phyloP scores from a whole-genome alignment of 176 grass and related monocot genomes.

The Rhynchospora breviuscula region DNA sequence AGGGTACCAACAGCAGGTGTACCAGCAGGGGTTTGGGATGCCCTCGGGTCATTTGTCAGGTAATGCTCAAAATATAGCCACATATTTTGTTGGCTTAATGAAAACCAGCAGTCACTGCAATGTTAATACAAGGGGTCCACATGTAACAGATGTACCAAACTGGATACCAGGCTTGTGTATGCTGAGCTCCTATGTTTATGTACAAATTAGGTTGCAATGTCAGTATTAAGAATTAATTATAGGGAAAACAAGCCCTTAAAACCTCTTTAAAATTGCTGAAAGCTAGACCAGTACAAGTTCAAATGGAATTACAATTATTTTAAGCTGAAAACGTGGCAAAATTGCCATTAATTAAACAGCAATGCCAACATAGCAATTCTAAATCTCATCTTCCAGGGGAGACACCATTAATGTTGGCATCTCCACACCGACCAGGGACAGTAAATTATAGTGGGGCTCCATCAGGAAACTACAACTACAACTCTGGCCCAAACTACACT shows the following conservation, averaged over 20 bases:
- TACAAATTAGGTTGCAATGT: neutral
- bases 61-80: conserved; percentile 11
- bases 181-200: neutral
- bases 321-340: neutral
- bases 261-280: neutral
- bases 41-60: conserved; percentile 41
- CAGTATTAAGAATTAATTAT: neutral
- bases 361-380: neutral
- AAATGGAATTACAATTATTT: neutral
- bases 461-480: conserved; percentile 21
- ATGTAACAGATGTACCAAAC: neutral
- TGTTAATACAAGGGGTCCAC: neutral
- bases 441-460: conserved; percentile 40
- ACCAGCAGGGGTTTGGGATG: conserved; percentile 45
- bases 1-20: conserved; percentile 32
- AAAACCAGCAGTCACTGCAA: neutral
- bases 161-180: neutral
- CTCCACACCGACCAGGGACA: conserved; percentile 28
- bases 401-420: conserved; percentile 47
- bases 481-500: conserved; percentile 24
- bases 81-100: neutral
- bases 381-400: conserved; percentile 31
- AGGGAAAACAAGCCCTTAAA: neutral
- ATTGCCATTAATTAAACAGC: neutral
- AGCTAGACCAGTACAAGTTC: neutral